These are phyloP conservation scores for Aspergillus sojae DNA, from an alignment of 2,329 filamentous ascomycete genomes.

Conservation along the genomic window DNA sequence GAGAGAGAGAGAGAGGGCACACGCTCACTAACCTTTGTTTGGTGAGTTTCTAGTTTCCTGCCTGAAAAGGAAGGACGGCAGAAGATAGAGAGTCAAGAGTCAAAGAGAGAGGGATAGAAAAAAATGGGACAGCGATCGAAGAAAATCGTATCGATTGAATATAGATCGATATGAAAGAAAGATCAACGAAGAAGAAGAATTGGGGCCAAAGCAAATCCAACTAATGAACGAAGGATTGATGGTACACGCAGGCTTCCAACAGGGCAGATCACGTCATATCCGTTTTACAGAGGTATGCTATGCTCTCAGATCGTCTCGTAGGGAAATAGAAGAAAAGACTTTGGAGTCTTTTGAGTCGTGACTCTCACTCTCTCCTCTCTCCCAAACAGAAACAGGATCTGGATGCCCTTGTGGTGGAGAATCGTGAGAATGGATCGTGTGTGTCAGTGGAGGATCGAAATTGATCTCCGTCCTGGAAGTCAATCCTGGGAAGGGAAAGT, in stretches of 20 bases:
- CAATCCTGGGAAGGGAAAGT: conserved; percentile 3
- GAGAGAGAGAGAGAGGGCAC: neutral
- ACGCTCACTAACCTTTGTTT: neutral
- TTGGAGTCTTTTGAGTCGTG: neutral
- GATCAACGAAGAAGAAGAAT: neutral
- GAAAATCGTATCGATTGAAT: neutral
- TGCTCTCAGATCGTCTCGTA: neutral
- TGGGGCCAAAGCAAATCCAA: neutral
- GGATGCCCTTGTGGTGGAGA: neutral
- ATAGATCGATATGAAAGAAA: neutral
- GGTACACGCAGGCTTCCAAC: neutral
- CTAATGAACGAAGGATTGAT: neutral
- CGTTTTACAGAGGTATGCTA: neutral
- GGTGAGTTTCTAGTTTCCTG: neutral
- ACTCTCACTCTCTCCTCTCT: neutral
- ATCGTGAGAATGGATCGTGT: conserved; percentile 2
- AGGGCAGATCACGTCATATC: conserved; percentile 2
- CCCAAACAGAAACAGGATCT: conserved; percentile 1
- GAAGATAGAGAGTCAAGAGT: neutral
- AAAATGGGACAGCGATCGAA: too few species aligned
- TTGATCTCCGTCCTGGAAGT: conserved; percentile 7
- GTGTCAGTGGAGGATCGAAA: conserved; percentile 3
- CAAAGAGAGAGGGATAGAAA: neutral
- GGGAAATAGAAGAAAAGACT: neutral
- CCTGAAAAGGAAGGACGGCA: neutral